These are phyloP conservation scores for Lipomyces spencermartinsiae DNA, from an alignment of 805 yeast genomes.

Conservation along the genomic window DNA sequence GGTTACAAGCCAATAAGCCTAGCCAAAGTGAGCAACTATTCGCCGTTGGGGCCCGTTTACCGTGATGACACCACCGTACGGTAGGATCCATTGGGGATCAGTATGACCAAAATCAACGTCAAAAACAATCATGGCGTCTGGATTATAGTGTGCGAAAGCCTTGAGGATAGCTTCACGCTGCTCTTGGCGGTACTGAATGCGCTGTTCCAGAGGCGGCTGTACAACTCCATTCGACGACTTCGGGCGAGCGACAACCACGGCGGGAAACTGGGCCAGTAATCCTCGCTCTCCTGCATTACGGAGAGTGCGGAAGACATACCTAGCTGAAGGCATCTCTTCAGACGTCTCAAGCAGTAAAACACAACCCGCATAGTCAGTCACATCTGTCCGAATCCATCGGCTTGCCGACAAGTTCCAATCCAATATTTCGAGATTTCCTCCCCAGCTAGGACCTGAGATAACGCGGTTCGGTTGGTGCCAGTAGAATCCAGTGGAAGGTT, in stretches of 20 bases:
- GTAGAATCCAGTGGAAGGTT: neutral
- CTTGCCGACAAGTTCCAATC: conserved; percentile 8
- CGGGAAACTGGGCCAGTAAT: conserved; percentile 8
- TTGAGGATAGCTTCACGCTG: conserved; percentile 6
- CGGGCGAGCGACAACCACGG: conserved; percentile 7
- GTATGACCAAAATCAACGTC: conserved; percentile 9
- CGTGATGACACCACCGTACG: conserved; percentile 2
- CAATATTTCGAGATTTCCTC: conserved; percentile 8
- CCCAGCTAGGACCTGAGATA: conserved; percentile 4
- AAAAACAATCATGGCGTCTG: conserved; percentile 2
- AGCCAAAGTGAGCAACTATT: conserved; percentile 5
- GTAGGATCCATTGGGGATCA: conserved; percentile 10
- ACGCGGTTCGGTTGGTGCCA: conserved; percentile 9
- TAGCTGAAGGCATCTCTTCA: conserved; percentile 6
- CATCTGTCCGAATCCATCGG: neutral
- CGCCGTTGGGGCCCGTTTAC: conserved; percentile 4
- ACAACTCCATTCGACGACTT: neutral
- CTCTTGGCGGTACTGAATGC: neutral
- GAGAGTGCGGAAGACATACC: conserved; percentile 4
- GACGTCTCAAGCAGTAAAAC: conserved; percentile 8
- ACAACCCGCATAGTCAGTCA: conserved; percentile 2
- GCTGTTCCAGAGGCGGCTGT: neutral
- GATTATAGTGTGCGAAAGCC: neutral
- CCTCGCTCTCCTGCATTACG: conserved; percentile 8
- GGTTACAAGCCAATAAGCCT: neutral